Base-by-base conservation (phyloP, 768 basidiomycete species). In the Termitomyces eurrhizus region DNA sequence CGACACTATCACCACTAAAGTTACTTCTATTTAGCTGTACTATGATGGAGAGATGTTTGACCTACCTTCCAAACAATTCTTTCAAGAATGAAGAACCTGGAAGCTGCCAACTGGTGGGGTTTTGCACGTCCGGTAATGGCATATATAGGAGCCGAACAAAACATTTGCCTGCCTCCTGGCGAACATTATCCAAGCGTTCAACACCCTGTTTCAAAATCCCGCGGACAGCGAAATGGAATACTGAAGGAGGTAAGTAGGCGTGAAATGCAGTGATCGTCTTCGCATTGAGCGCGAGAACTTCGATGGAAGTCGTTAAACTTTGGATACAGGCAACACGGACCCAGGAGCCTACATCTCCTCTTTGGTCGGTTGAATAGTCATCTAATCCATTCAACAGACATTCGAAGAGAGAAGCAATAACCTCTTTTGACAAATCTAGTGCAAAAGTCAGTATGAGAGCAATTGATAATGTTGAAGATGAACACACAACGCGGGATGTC, bases 341-440 rank as follows among this genome's bases (percentile, higher is more conserved):
- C 94, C 95, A 97, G 2, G 96, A 98, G 45, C 96, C 96, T 41
- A 99, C 90, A 69, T 99, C 97, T 4, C 96, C 96, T 64, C 96
- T 87, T 70, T 97, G 92, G 70, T 99, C 96, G 52, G 84, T 86
- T 6, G 92, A 90, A 69, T 98, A 99, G 75, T 99, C 95, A 21
- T 84, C 79, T 56, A 99, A 73, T 4, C 93, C 95, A n/a, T 68
- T 70, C n/a, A 88, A 71, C 41, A 92, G 69, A 21, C 83, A 80
- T 57, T 81, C 75, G 54, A 89, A 76, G 57, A 92, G 69, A 4
- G 76, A 68, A 57, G 75, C 72, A 54, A 87, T 75, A 41, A 76
- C 63, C 41, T 73, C 73, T 42, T 80, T 71, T 52, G 78, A 75
- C 61, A 89, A 64, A 62, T 75, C 90, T 91, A 61, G 33, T 53